Base-by-base conservation (phyloP, 164 flowering plant genomes). In the Berberis thunbergii region DNA sequence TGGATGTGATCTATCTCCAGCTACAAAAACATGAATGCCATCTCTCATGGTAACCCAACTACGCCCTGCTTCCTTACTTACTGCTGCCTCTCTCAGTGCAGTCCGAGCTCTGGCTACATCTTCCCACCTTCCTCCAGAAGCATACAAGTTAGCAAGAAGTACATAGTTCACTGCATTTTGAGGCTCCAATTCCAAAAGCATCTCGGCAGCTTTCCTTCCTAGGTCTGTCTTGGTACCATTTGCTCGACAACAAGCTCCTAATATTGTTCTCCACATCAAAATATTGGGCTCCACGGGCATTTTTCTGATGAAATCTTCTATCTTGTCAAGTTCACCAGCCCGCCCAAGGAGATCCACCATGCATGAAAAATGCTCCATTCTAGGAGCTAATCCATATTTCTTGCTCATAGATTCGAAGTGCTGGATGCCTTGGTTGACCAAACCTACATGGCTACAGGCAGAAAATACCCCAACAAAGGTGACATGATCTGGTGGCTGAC, bases 401-500 rank as follows among this genome's bases (percentile, higher is more conserved):
- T 72, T 69, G 59, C 64, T 79, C 96, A 92, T 92, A 42, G 88
- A 89, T 45, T 81, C 78, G 58, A 92, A 92, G 77, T 86, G 83
- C 45, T 75, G 60, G 43, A 80, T 70, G 1, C 91, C 96, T 71
- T 83, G 78, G n/a, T 77, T 75, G 9, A 87, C 87, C 73, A 87
- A 73, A 0, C 98, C 96, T 7, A 74, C 85, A 68, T 92, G 98
- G 76, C 98, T 89, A 77, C 98, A 92, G 54, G 96, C 98, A 12
- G 98, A 89, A 64, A 92, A 74, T 49, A 89, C 89, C 45, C 96
- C 98, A n/a, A 92, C 95, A 73, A 92, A 89, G 0, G 98, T 92
- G 53, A 89, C 96, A 69, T 85, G 89, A 77, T 89, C 95, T 7
- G 96, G 98, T 13, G 52, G 46, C 63, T 75, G 86, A 57, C 81